Conservation (phyloP, 192 early-diverging fungal genomes). For the Linnemannia hyalina region DNA sequence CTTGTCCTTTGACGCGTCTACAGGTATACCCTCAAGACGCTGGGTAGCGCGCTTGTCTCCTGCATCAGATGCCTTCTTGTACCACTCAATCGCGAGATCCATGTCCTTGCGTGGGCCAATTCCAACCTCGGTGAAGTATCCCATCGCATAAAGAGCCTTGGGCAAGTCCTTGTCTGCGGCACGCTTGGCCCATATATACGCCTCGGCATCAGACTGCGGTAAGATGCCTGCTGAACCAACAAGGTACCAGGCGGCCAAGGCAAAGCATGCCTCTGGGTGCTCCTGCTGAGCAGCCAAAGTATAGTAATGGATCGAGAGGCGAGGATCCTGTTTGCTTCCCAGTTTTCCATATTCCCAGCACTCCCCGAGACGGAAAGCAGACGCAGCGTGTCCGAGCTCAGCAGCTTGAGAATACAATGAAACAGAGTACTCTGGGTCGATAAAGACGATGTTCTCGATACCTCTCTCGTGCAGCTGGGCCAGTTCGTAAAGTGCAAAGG, state of each 20-base stretch:
- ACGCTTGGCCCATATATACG: constrained; percentile 71
- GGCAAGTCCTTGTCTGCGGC: constrained; percentile 71
- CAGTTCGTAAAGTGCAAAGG: constrained; percentile 72
- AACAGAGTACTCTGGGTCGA: constrained; percentile 73
- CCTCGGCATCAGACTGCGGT: constrained; percentile 73
- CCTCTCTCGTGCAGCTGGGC: constrained; percentile 70
- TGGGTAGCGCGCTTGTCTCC: constrained; percentile 72
- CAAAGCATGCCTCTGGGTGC: constrained; percentile 74
- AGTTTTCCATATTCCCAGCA: constrained; percentile 76
- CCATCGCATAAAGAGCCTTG: constrained; percentile 75
- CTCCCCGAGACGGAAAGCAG: constrained; percentile 71
- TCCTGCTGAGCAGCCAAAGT: constrained; percentile 73
- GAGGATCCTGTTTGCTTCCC: constrained; percentile 66
- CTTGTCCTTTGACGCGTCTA: constrained; percentile 57
- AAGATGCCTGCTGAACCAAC: constrained; percentile 67
- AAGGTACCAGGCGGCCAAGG: constrained; percentile 76
- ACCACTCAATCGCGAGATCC: constrained; percentile 70
- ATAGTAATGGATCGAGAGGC: constrained; percentile 70
- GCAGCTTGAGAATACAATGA: constrained; percentile 73
- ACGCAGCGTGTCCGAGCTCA: constrained; percentile 74
- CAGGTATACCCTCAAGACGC: constrained; percentile 64
- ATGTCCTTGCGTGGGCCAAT: constrained; percentile 69
- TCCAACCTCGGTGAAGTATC: constrained; percentile 76
- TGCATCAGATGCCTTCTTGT: constrained; percentile 75
- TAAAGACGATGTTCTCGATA: constrained; percentile 69